Evolutionary conservation across 257 asterid species (phyloP), one percentile per base, ranked within the genome.

Genomic region (Solanum boliviense): DNA sequence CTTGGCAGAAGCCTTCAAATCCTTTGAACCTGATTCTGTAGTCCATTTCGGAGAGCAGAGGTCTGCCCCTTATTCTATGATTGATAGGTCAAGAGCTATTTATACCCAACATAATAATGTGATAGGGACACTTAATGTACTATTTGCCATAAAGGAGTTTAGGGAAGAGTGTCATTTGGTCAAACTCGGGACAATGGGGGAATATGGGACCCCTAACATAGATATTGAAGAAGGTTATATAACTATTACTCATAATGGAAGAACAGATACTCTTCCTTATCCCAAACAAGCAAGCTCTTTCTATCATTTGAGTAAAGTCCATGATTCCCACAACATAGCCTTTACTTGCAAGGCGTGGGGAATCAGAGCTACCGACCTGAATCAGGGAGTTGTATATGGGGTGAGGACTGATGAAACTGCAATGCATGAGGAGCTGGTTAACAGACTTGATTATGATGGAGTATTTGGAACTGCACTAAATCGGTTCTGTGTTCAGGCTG

Each of bases 121-220:
- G 87, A 93, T 97, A 35, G 99, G 99, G 41, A 97, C 99, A 6
- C 94, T 97, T 23, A 97, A 95, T 34, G 99, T 97, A 65, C 92
- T 97, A 38, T 95, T 97, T 75, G 99, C 99, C 21, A 95, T 95
- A 58, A 97, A 97, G 88, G 99, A 97, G 89, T 95, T 89, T 35
- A 90, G 93, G 20, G 98, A 95, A 79, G 98, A 97, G 89, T 97
- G 99, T 87, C 99, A 97, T 91, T 93, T 97, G 4, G 98, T 97
- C 92, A 97, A 97, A 88, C 98, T 97, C 20, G 99, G 98, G 82
- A 97, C 99, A 46, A 97, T 97, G 99, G 99, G 99, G n/a, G 99
- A 97, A 75, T 97, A 97, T 27, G 99, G 99, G 13, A 97, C 98
- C 35, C 99, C 99, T 6, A 97, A 97, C 70, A 97, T 97, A 83